Evolutionary conservation across 306 rosid species (phyloP), one percentile per base, ranked within the genome.

Genomic region (Sphenostylis stenocarpa): DNA sequence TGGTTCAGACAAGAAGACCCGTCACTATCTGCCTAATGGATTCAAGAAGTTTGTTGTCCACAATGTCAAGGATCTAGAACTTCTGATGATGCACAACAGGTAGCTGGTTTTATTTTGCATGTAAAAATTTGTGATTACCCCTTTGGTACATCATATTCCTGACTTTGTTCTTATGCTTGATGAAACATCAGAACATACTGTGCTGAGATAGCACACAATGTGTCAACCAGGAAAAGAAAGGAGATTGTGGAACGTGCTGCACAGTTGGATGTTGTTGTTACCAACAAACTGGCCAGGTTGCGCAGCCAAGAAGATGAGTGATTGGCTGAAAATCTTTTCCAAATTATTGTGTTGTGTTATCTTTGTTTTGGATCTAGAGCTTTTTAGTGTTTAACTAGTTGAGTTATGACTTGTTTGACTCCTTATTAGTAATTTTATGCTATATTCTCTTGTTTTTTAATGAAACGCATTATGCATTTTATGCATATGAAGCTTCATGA

Each of bases 41-140:
- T 73, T 73, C 69, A 73, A 73, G 78, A 73, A 73, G 69, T 73
- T 73, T 19, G 20, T 73, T 44, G 78, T 73, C 21, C 78, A 73
- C 78, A 73, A 73, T 58, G 78, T 73, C 20, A 58, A 80, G 15
- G 96, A 88, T 76, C 85, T 90, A 33, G 93, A 90, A 29, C 63
- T 90, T 72, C 87, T 90, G n/a, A 84, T 90, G 93, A 88, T 90
- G 96, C 96, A 90, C 86, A 90, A 90, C 90, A 87, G 96, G 93
- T 90, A 63, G 9, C 34, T 34, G 1, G 6, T 7, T 60, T 26
- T 58, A 12, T 4, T 56, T 8, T 64, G 49, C 55, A 5, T 43
- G 52, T 13, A 7, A n/a, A 5, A 10, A 10, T 55, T 65, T 48
- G 14, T 43, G 2, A 9, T 23, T 39, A 4, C 0, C 26, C 34